phyloP scores from a whole-genome alignment of 495 filamentous ascomycete genomes.

The Monascus purpureus region DNA sequence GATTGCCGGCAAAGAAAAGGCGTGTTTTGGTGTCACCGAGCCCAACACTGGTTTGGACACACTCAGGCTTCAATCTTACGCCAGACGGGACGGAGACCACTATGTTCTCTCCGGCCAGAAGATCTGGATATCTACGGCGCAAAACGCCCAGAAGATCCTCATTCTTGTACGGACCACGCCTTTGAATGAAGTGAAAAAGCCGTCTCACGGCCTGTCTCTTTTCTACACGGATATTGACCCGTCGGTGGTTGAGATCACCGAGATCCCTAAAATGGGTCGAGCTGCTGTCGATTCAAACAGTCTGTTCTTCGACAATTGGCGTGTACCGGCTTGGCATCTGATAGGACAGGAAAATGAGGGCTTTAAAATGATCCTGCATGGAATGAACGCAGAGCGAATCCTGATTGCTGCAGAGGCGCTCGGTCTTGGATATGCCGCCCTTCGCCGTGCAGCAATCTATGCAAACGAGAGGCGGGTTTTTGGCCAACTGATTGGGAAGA shows the following conservation, averaged over 20 bases:
- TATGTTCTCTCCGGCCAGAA: constrained; percentile 50
- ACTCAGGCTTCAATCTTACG: constrained; percentile 38
- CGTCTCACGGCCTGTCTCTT: constrained; percentile 45
- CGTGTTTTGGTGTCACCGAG: constrained; percentile 46
- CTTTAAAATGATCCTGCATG: constrained; percentile 54
- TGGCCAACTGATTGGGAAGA: constrained; percentile 47
- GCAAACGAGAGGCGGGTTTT: constrained; percentile 47
- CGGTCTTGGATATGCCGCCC: constrained; percentile 49
- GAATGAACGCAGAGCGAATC: constrained; percentile 60
- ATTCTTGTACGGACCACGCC: constrained; percentile 50
- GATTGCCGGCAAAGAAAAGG: constrained; percentile 40
- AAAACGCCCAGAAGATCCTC: constrained; percentile 51
- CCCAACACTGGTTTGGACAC: constrained; percentile 51
- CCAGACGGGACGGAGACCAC: constrained; percentile 28
- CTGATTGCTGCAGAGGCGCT: constrained; percentile 54
- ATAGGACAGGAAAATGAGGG: constrained; percentile 51
- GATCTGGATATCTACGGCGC: constrained; percentile 57
- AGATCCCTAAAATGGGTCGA: constrained; percentile 57
- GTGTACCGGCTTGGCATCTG: constrained; percentile 36
- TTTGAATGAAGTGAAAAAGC: constrained; percentile 37
- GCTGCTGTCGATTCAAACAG: constrained; percentile 54
- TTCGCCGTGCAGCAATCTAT: constrained; percentile 40
- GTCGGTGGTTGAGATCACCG: constrained; percentile 33
- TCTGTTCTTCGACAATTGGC: constrained; percentile 57
- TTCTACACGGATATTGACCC: constrained; percentile 53